Evolutionary conservation across 1,284 basidiomycete species (phyloP).

Genomic region (Cryptococcus depauperatus): DNA sequence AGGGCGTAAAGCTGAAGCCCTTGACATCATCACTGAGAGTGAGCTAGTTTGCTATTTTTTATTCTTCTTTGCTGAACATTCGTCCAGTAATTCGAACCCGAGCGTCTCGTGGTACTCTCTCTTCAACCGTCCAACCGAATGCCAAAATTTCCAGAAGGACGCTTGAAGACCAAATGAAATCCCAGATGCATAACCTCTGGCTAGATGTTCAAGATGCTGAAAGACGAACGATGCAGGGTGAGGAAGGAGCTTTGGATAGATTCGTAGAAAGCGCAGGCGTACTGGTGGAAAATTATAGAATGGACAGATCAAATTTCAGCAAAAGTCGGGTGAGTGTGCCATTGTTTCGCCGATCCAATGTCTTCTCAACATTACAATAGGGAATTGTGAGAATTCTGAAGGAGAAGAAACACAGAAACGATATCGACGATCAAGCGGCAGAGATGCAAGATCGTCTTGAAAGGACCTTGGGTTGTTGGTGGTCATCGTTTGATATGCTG

Average conservation of each 20-base stretch:
- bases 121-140: conserved; percentile 21
- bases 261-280: conserved; percentile 80
- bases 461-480: conserved; percentile 35
- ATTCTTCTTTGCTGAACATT: background rate
- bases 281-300: conserved; percentile 77
- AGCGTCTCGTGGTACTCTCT: conserved; percentile 11
- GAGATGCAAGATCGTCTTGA: conserved; percentile 42
- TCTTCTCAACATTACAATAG: no score
- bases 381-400: conserved; percentile 38
- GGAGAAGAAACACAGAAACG: conserved; percentile 18
- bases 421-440: conserved; percentile 26
- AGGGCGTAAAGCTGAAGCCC: conserved; percentile 69
- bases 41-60: conserved; percentile 5
- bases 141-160: conserved; percentile 28
- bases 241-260: conserved; percentile 44
- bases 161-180: conserved; percentile 33
- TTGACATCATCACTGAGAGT: conserved; percentile 82
- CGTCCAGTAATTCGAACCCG: conserved; percentile 18
- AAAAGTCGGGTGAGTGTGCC: conserved; percentile 58
- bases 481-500: background rate
- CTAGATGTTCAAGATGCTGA: conserved; percentile 43
- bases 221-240: conserved; percentile 33
- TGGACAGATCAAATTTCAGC: conserved; percentile 73
- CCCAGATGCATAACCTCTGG: conserved; percentile 42
- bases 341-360: background rate